Evolutionary conservation across 495 filamentous ascomycete species (phyloP).

Genomic region (Hyaloscypha finlandica): DNA sequence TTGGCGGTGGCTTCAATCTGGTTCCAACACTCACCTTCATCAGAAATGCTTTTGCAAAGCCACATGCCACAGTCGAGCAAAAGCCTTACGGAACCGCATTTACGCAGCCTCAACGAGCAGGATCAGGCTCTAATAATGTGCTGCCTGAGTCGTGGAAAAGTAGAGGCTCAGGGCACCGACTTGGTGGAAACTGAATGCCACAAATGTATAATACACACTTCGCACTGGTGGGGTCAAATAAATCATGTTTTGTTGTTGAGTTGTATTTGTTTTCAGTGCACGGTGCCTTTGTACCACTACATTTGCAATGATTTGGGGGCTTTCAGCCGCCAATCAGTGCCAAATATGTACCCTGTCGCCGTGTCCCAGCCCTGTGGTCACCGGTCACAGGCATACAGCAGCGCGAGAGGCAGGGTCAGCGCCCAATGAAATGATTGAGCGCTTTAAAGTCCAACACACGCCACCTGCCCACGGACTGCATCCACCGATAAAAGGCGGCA

Average conservation of each 20-base stretch:
- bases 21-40: constrained; percentile 70
- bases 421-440: too few relatives aligned
- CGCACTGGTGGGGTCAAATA: too few relatives aligned
- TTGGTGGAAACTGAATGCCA: constrained; percentile 50
- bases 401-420: too few relatives aligned
- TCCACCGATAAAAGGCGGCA: too few relatives aligned
- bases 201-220: neutral
- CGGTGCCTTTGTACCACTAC: neutral
- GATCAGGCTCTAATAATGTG: constrained; percentile 32
- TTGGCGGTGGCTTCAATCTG: constrained; percentile 74
- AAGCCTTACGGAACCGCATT: constrained; percentile 61
- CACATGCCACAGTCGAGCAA: constrained; percentile 40
- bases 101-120: constrained; percentile 27
- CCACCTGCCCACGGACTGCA: too few relatives aligned
- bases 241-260: too few relatives aligned
- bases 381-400: too few relatives aligned
- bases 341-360: too few relatives aligned
- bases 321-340: too few relatives aligned
- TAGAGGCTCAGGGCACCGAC: constrained; percentile 66
- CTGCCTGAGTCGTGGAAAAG: constrained; percentile 63
- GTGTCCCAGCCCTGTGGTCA: too few relatives aligned
- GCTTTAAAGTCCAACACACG: too few relatives aligned
- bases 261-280: too few relatives aligned
- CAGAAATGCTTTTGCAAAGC: constrained; percentile 57
- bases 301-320: neutral